phyloP scores from a whole-genome alignment of 2,329 filamentous ascomycete species.

The Exophiala sp. region DNA sequence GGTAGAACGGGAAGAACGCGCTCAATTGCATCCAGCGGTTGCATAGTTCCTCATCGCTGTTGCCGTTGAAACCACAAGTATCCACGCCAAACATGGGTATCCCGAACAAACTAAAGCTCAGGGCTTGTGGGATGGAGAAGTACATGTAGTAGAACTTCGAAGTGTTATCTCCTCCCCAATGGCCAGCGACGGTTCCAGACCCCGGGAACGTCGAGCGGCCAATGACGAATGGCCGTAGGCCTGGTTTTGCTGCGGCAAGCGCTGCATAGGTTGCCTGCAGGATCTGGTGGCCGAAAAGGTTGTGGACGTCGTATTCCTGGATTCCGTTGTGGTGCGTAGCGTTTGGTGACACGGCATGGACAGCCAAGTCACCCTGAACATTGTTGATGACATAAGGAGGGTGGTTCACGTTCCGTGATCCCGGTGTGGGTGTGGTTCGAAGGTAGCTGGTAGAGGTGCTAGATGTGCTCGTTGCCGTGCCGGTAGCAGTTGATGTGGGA shows the following conservation, averaged over 20 bases:
- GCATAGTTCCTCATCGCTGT: conserved; percentile 67
- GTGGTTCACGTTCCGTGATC: conserved; percentile 64
- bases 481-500: conserved; percentile 35
- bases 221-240: conserved; percentile 77
- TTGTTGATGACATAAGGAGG: conserved; percentile 77
- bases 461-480: conserved; percentile 27
- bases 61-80: conserved; percentile 67
- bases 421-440: conserved; percentile 59
- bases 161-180: conserved; percentile 77
- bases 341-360: conserved; percentile 71
- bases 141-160: conserved; percentile 71
- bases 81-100: conserved; percentile 75
- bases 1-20: conserved; percentile 75
- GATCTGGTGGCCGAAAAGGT: conserved; percentile 71
- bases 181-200: conserved; percentile 69
- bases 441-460: conserved; percentile 48
- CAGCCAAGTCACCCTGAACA: conserved; percentile 66
- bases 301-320: conserved; percentile 76
- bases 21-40: conserved; percentile 69
- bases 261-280: conserved; percentile 73
- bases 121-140: conserved; percentile 72
- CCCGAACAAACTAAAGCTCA: conserved; percentile 70
- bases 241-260: conserved; percentile 60
- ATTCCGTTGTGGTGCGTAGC: conserved; percentile 71
- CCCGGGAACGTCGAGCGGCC: conserved; percentile 78